Conservation (phyloP, 148 eudicot species). For the Fagopyrum homotropicum region DNA sequence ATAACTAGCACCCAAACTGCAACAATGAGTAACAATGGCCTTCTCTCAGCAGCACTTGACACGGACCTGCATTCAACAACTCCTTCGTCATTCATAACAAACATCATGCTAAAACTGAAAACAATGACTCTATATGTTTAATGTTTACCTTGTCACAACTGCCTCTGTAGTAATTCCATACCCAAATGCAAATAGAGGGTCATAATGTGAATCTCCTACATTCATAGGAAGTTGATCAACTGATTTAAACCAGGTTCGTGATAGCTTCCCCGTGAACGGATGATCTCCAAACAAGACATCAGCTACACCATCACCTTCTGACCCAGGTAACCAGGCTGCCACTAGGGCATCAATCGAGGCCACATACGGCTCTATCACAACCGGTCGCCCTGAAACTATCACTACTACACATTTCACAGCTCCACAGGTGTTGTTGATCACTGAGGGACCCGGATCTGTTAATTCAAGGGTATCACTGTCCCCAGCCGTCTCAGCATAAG, state of each 20-base stretch:
- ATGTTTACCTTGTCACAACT: constrained; percentile 23
- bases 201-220: constrained; percentile 58
- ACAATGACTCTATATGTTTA: not conserved
- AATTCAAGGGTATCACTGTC: constrained; percentile 58
- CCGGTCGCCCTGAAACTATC: constrained; percentile 67
- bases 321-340: constrained; percentile 91
- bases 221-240: constrained; percentile 86
- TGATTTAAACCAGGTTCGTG: constrained; percentile 69
- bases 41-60: constrained; percentile 35
- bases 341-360: constrained; percentile 55
- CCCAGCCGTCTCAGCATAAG: constrained; percentile 71
- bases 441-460: constrained; percentile 60
- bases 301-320: constrained; percentile 69
- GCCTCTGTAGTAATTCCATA: constrained; percentile 48
- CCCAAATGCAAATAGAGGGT: constrained; percentile 76
- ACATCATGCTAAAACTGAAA: not conserved
- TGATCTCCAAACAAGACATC: constrained; percentile 81
- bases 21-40: constrained; percentile 24
- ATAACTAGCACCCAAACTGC: constrained; percentile 18
- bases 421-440: constrained; percentile 60
- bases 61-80: constrained; percentile 36
- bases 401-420: constrained; percentile 56
- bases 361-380: constrained; percentile 66
- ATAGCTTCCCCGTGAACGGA: constrained; percentile 57
- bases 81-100: not conserved